These are phyloP conservation scores for Nannochloropsis salina DNA, from an alignment of 108 stramenopile species.

Conservation along the genomic window DNA sequence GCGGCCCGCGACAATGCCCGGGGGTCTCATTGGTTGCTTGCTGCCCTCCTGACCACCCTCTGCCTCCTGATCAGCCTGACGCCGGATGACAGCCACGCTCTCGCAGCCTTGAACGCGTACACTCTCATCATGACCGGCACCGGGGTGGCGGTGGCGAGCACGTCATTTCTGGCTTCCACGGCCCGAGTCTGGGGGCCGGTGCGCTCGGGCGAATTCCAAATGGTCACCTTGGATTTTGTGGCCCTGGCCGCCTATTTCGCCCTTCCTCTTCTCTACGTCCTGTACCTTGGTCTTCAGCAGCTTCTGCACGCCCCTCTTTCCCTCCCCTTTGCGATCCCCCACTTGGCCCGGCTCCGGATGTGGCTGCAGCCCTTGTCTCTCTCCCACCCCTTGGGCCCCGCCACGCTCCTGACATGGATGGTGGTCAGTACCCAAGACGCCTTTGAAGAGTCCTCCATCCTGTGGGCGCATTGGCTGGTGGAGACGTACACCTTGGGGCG, in stretches of 20 bases:
- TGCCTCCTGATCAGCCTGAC: neutral
- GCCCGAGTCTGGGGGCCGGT: neutral
- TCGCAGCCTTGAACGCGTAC: neutral
- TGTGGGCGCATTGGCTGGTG: conserved; percentile 1
- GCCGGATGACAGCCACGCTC: neutral
- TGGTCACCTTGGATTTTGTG: neutral
- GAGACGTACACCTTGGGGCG: neutral
- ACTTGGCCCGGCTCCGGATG: neutral
- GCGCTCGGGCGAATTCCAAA: conserved; percentile 16
- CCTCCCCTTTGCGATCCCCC: neutral
- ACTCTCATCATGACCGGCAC: neutral
- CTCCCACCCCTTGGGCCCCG: neutral
- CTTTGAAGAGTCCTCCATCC: neutral
- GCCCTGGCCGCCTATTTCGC: neutral
- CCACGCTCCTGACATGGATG: neutral
- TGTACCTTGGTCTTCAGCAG: conserved; percentile 7
- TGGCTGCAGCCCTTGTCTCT: neutral
- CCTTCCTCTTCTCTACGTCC: neutral
- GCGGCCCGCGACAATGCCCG: neutral
- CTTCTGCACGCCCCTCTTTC: neutral
- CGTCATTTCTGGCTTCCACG: neutral
- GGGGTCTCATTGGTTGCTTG: neutral
- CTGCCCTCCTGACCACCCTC: neutral
- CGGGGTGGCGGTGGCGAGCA: neutral
- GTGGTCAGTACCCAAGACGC: neutral